Evolutionary conservation across 306 rosid genomes (phyloP).

Genomic region (Gleditsia sinensis): DNA sequence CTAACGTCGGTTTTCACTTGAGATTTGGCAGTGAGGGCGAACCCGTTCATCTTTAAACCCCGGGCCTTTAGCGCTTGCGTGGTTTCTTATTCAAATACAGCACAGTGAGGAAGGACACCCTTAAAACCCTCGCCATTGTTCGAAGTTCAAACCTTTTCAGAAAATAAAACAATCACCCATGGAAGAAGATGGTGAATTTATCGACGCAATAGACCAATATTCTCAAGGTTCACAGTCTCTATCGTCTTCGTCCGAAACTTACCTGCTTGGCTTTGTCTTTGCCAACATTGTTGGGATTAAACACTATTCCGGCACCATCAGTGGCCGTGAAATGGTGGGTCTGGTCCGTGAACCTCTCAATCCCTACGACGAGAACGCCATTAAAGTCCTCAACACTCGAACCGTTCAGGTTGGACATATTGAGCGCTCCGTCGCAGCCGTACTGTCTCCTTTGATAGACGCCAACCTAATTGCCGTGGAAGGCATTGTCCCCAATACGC

Average conservation of each 20-base stretch:
- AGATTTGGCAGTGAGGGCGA: too few relatives aligned
- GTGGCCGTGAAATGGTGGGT: constrained; percentile 72
- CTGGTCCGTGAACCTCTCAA: constrained; percentile 74
- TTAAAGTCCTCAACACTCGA: constrained; percentile 61
- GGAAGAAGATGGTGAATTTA: neutral
- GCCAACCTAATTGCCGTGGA: constrained; percentile 42
- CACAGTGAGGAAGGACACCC: neutral
- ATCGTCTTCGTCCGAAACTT: constrained; percentile 37
- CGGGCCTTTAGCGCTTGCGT: neutral
- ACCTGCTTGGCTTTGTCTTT: constrained; percentile 58
- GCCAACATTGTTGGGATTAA: constrained; percentile 68
- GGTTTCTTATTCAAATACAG: neutral
- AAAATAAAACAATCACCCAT: neutral
- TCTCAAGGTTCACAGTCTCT: constrained; percentile 15
- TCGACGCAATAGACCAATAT: neutral
- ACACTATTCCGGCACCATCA: constrained; percentile 56
- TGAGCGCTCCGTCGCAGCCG: constrained; percentile 58
- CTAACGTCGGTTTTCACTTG: too few relatives aligned
- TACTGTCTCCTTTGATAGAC: constrained; percentile 65
- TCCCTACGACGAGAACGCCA: constrained; percentile 63
- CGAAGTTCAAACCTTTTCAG: neutral
- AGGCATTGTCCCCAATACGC: constrained; percentile 61
- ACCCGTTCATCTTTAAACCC: neutral
- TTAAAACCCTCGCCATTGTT: neutral
- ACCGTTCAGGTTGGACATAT: constrained; percentile 58